These are phyloP conservation scores for Ormosia semicastrata DNA, from an alignment of 306 rosid species.

Conservation along the genomic window DNA sequence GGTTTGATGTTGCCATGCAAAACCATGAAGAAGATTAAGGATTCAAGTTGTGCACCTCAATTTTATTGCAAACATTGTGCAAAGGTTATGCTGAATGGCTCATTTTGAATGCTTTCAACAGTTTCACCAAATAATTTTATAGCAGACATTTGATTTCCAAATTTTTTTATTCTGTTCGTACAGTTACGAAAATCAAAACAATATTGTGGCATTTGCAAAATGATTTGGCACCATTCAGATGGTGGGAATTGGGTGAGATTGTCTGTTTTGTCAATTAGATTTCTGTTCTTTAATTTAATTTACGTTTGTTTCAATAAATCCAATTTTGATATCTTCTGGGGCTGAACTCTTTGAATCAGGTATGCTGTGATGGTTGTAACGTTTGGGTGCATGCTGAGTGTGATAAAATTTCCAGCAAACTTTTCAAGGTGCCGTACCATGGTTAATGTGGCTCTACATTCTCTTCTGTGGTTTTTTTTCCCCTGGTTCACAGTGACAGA, in stretches of 20 bases:
- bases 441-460: conserved; percentile 6
- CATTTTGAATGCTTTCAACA: background rate
- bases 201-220: conserved; percentile 95
- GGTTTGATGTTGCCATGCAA: conserved; percentile 56
- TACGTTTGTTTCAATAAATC: background rate
- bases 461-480: conserved; percentile 6
- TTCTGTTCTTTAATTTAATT: background rate
- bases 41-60: conserved; percentile 41
- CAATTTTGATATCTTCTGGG: conserved; percentile 20
- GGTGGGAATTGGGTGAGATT: conserved; percentile 95
- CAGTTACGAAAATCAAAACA: conserved; percentile 89
- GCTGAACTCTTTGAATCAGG: conserved; percentile 52
- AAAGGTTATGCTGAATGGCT: conserved; percentile 55
- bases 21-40: conserved; percentile 61
- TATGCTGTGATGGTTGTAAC: conserved; percentile 93
- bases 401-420: conserved; percentile 58
- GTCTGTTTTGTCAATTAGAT: conserved; percentile 25
- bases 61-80: conserved; percentile 76
- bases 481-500: background rate
- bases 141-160: conserved; percentile 19
- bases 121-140: conserved; percentile 8
- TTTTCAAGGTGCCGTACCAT: conserved; percentile 59
- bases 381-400: conserved; percentile 99
- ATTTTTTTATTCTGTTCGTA: conserved; percentile 17
- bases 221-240: conserved; percentile 92